A percentile compares a stretch with the other conserved stretches of the same genome.
Evolutionary conservation across 345 rosid species (phyloP).

Genomic region (Trapa incisa): DNA sequence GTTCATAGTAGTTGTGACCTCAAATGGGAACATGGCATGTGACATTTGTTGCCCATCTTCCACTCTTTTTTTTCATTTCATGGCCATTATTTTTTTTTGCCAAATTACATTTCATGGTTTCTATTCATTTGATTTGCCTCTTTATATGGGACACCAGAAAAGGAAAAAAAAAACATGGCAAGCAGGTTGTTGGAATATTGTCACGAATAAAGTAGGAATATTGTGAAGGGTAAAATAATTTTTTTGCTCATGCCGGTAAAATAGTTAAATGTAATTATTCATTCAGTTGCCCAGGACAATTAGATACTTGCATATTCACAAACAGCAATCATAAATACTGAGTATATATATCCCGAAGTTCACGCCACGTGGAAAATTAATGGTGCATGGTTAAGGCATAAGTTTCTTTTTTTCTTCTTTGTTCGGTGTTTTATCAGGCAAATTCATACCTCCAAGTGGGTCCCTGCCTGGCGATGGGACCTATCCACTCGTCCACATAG

Average conservation of each 20-base stretch:
- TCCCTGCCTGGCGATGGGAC: slow-evolving; percentile 19
- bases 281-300: too few species aligned
- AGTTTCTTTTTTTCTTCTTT: too few species aligned
- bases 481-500: slow-evolving; percentile 36
- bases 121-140: background rate
- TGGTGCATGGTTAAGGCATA: background rate
- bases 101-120: too few species aligned
- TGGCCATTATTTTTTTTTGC: background rate
- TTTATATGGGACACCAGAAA: background rate
- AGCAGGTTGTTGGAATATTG: too few species aligned
- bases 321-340: too few species aligned
- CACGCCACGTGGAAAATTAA: background rate
- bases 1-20: background rate
- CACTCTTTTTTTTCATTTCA: background rate
- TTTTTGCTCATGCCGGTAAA: background rate
- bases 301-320: too few species aligned
- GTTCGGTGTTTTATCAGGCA: slow-evolving; percentile 6
- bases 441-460: slow-evolving; percentile 41
- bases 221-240: background rate
- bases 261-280: too few species aligned
- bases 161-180: too few species aligned
- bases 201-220: too few species aligned
- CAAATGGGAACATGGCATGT: background rate
- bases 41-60: background rate
- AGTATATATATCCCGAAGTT: background rate